Percentiles rank a stretch among this genome's conserved stretches.
These are phyloP conservation scores for Yamadazyma jaroonii DNA, from an alignment of 1,139 yeast species.

Conservation along the genomic window DNA sequence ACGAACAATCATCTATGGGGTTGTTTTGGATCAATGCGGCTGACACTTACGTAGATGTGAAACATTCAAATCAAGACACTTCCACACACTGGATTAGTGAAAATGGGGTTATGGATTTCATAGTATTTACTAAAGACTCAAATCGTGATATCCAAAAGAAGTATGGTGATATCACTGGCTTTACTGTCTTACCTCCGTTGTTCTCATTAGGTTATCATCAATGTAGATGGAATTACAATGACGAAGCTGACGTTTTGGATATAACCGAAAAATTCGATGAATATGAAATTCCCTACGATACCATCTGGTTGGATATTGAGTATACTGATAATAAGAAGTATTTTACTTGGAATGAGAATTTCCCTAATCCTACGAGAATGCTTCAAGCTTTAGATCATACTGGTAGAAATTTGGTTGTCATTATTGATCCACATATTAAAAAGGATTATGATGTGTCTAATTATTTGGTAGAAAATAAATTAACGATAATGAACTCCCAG, in stretches of 20 bases:
- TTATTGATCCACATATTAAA: conserved; percentile 91
- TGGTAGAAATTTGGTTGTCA: conserved; percentile 78
- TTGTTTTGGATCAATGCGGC: conserved; percentile 92
- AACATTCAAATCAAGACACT: conserved; percentile 25
- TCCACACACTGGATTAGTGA: conserved; percentile 93
- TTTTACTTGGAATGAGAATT: conserved; percentile 85
- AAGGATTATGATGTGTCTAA: conserved; percentile 65
- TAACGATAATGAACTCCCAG: conserved; percentile 37
- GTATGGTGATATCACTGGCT: conserved; percentile 77
- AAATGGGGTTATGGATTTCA: conserved; percentile 75
- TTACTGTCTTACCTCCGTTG: conserved; percentile 68
- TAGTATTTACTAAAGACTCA: conserved; percentile 60
- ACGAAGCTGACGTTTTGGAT: conserved; percentile 75
- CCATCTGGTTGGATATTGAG: conserved; percentile 94
- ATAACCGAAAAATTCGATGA: conserved; percentile 71
- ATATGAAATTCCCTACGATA: conserved; percentile 78
- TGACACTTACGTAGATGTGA: conserved; percentile 84
- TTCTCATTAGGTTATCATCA: conserved; percentile 91
- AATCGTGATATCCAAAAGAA: conserved; percentile 60
- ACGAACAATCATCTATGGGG: conserved; percentile 61
- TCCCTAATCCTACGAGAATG: conserved; percentile 75
- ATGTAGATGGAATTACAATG: conserved; percentile 96
- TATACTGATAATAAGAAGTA: conserved; percentile 83
- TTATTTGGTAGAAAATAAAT: conserved; percentile 33
- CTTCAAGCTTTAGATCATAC: conserved; percentile 60